Evolutionary conservation across 306 rosid species (phyloP), one percentile per base, ranked within the genome.

Genomic region (Mimosa bimucronata): DNA sequence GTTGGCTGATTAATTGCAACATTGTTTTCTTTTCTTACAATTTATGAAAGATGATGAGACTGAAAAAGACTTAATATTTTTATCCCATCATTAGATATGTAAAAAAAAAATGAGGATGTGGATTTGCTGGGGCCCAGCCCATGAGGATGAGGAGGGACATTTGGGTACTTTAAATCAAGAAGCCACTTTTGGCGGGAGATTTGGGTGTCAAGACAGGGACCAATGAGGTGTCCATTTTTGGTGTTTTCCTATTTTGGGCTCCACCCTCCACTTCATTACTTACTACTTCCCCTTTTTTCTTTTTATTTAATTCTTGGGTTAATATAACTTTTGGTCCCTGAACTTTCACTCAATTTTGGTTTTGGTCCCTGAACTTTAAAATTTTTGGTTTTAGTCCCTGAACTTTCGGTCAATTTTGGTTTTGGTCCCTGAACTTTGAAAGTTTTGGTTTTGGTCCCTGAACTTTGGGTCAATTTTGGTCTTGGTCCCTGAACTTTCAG

Each of bases 121-220:
- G 15, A 61, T 61, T 26, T 61, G 18, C 9, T 61, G 38, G 38
- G 67, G 67, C 30, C 66, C 66, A 26, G 62, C 25, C 10, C 57
- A 53, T 7, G 12, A 5, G 60, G 25, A 10, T 48, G 66, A 52
- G 67, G 13, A 48, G 69, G 10, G 55, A 25, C 53, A 41, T 66
- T 66, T 66, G 40, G 80, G 46, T 37, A 73, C 76, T 78, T 42
- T 46, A 62, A 80, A 80, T 75, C 80, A 75, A 71, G 31, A 1
- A 44, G 44, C 58, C 9, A 9, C 55, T 77, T 81, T 86, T 75
- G 92, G 97, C 90, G 91, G 93, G 93, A 89, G 84, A 82, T 74
- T 72, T 86, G 83, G 87, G 85, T 79, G 82, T 84, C 88, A 84
- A 81, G 86, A 77, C 77, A 74, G 78, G 66, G 74, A 60, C 84